Evolutionary conservation across 306 rosid species (phyloP).

Genomic region (Cicer arietinum): DNA sequence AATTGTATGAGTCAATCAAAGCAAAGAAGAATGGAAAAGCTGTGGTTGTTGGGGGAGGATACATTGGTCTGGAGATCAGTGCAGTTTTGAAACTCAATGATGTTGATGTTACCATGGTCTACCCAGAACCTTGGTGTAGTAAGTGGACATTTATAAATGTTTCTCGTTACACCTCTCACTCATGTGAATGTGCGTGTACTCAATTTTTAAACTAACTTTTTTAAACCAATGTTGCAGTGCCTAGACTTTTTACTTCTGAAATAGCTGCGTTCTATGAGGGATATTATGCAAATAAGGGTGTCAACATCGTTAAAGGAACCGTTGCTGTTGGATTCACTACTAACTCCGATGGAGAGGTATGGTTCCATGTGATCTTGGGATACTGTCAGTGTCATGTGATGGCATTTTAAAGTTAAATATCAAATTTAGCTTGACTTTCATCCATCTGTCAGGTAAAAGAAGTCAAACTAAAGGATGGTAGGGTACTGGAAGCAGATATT

Average conservation of each 20-base stretch:
- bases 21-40: slow-evolving; percentile 82
- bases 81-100: slow-evolving; percentile 82
- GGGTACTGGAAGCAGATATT: slow-evolving; percentile 87
- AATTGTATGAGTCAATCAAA: slow-evolving; percentile 71
- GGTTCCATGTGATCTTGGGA: slow-evolving; percentile 36
- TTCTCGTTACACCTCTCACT: slow-evolving; percentile 13
- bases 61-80: slow-evolving; percentile 94
- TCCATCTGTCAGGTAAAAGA: slow-evolving; percentile 73
- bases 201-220: slow-evolving; percentile 31
- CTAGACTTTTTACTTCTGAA: slow-evolving; percentile 88
- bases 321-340: slow-evolving; percentile 84
- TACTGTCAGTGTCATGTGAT: slow-evolving; percentile 22
- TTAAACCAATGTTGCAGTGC: slow-evolving; percentile 70
- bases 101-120: slow-evolving; percentile 85
- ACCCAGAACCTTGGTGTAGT: slow-evolving; percentile 99
- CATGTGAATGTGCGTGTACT: not conserved
- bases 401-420: slow-evolving; percentile 25
- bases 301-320: slow-evolving; percentile 88
- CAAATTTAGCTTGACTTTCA: slow-evolving; percentile 22
- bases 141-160: slow-evolving; percentile 57
- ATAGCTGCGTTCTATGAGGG: slow-evolving; percentile 93
- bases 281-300: slow-evolving; percentile 78
- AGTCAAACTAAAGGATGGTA: slow-evolving; percentile 93
- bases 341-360: slow-evolving; percentile 83
- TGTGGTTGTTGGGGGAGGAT: slow-evolving; percentile 97